A percentile compares a stretch with the other conserved stretches of the same genome.
Conservation (phyloP, 768 basidiomycete genomes). For the Scleroderma bovista region DNA sequence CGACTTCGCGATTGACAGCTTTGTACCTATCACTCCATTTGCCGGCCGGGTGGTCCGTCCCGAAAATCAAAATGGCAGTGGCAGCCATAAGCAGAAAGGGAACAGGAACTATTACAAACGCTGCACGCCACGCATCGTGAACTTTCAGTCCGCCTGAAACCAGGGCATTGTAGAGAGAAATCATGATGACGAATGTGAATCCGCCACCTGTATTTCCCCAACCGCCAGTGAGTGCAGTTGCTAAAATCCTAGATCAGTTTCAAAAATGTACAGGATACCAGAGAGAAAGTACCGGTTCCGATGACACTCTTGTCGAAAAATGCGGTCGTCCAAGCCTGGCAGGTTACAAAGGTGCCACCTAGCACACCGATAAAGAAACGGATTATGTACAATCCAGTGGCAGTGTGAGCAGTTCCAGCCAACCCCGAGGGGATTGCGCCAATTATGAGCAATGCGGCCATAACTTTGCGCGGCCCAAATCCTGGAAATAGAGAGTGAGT, state of each 20-base stretch:
- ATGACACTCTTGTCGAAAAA: slow-evolving; percentile 52
- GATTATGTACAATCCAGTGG: slow-evolving; percentile 35
- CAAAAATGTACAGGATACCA: neutral
- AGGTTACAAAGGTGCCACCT: slow-evolving; percentile 57
- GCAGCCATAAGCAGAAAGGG: slow-evolving; percentile 45
- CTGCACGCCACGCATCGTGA: slow-evolving; percentile 47
- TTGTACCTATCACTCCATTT: slow-evolving; percentile 46
- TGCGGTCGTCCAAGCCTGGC: slow-evolving; percentile 54
- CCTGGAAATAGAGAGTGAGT: slow-evolving; percentile 9
- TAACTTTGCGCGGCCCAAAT: slow-evolving; percentile 49
- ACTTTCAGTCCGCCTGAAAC: slow-evolving; percentile 30
- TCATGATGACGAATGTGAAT: slow-evolving; percentile 56
- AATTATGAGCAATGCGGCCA: slow-evolving; percentile 47
- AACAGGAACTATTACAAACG: slow-evolving; percentile 52
- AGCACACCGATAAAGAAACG: slow-evolving; percentile 59
- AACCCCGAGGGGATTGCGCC: slow-evolving; percentile 57
- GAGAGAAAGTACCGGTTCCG: slow-evolving; percentile 24
- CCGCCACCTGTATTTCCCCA: slow-evolving; percentile 48
- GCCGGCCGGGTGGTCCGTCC: slow-evolving; percentile 51
- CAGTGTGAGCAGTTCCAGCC: slow-evolving; percentile 42
- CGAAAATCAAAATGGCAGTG: slow-evolving; percentile 36
- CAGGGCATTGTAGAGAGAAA: slow-evolving; percentile 41
- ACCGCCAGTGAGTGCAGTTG: slow-evolving; percentile 51
- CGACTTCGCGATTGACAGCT: slow-evolving; percentile 24
- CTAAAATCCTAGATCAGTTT: slow-evolving; percentile 21